Base-by-base conservation (phyloP, 192 early-diverging fungal species). In the Cladochytrium replicatum region DNA sequence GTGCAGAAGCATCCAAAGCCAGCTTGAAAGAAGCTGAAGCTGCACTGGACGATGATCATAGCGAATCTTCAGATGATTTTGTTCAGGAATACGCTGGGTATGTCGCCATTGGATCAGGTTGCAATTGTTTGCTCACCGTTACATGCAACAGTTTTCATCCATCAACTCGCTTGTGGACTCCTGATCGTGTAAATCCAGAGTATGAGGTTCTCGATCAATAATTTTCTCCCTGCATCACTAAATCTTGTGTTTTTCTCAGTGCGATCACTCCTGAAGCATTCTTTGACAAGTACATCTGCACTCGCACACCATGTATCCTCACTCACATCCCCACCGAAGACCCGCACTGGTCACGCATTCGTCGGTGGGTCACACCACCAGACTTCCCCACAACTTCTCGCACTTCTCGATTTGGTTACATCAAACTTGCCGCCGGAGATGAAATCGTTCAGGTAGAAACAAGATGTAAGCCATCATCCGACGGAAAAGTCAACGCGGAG, bases 81-180 rank as follows among this genome's bases (percentile, higher is more conserved):
- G n/a, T n/a, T n/a, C n/a, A n/a, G n/a, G n/a, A n/a, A n/a, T n/a
- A n/a, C n/a, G n/a, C n/a, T n/a, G n/a, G n/a, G n/a, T n/a, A n/a
- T n/a, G n/a, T n/a, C n/a, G n/a, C n/a, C n/a, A n/a, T n/a, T n/a
- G n/a, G n/a, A n/a, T n/a, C n/a, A n/a, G n/a, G n/a, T n/a, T n/a
- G n/a, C n/a, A n/a, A n/a, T n/a, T n/a, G n/a, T n/a, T n/a, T n/a
- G n/a, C n/a, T n/a, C n/a, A n/a, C n/a, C n/a, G n/a, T n/a, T n/a
- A n/a, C n/a, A n/a, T n/a, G n/a, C n/a, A n/a, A n/a, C n/a, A n/a
- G 72, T 13, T 75, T 75, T 53, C 60, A 63, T 26, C 72, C 68
- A 8, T 25, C 55, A n/a, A 37, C 54, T 0, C 3, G 52, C n/a
- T 24, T 24, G 2, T 73, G 71, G 71, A 23, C 24, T 8, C 57